Evolutionary conservation across 228 moss, liverwort and hornwort species (phyloP).

Genomic region (Sphagnum fallax): DNA sequence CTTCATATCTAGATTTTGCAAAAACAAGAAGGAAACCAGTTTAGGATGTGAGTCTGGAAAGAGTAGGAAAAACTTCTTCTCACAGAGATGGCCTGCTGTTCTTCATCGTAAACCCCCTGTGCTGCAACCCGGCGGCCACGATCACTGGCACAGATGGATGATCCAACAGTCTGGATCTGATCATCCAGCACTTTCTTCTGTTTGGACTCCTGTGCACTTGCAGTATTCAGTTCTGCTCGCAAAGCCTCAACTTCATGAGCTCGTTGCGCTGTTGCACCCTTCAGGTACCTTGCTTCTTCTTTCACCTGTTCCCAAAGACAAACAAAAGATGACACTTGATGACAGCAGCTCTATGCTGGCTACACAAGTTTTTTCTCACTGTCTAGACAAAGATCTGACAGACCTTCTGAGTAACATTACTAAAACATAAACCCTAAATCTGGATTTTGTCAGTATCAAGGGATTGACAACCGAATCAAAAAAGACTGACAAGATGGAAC

Average conservation of each 20-base stretch:
- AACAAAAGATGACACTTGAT: no score
- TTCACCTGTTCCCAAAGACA: slow-evolving; percentile 16
- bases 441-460: no score
- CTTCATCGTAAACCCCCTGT: slow-evolving; percentile 33
- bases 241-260: slow-evolving; percentile 20
- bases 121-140: slow-evolving; percentile 20
- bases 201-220: slow-evolving; percentile 14
- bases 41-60: no score
- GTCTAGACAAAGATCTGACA: not conserved
- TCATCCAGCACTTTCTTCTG: slow-evolving; percentile 25
- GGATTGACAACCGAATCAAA: no score
- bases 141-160: slow-evolving; percentile 20
- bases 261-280: slow-evolving; percentile 19
- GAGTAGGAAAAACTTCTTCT: not conserved
- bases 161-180: slow-evolving; percentile 11
- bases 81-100: slow-evolving; percentile 35
- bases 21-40: no score
- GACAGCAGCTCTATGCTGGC: not conserved
- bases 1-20: no score
- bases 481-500: no score
- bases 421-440: not conserved
- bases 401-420: not conserved
- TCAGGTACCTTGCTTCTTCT: slow-evolving; percentile 30
- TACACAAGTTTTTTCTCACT: no score
- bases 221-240: slow-evolving; percentile 18